phyloP scores from a whole-genome alignment of 352 stramenopile genomes.

The Globisporangium sylvaticum region DNA sequence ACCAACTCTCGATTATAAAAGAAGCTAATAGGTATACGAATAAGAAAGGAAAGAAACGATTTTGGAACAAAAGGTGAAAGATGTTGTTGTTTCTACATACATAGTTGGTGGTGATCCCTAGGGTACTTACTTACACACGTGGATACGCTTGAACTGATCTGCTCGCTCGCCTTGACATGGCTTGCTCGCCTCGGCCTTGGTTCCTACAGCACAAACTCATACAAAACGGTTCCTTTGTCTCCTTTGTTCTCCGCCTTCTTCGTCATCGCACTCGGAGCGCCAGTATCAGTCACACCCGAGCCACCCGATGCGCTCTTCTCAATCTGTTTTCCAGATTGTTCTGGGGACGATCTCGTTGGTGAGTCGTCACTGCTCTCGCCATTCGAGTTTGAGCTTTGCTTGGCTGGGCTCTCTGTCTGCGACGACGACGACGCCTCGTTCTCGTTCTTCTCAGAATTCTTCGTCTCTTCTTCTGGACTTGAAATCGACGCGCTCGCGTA shows the following conservation, averaged over 20 bases:
- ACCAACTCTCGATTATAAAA: neutral
- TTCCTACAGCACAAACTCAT: constrained; percentile 61
- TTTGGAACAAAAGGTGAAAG: neutral
- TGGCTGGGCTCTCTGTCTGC: neutral
- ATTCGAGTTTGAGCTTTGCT: neutral
- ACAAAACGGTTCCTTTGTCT: constrained; percentile 38
- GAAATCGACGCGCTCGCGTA: neutral
- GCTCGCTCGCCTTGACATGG: neutral
- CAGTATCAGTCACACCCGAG: neutral
- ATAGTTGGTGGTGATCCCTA: neutral
- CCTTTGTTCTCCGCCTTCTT: neutral
- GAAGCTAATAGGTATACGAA: neutral
- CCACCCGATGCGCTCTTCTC: neutral
- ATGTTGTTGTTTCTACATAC: neutral
- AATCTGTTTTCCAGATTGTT: neutral
- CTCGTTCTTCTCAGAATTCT: neutral
- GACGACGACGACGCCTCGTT: neutral
- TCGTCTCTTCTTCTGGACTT: neutral
- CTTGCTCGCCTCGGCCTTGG: neutral
- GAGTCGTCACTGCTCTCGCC: neutral
- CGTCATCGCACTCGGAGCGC: neutral
- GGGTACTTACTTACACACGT: neutral
- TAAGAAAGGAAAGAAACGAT: constrained; percentile 1
- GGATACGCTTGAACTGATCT: too few species aligned
- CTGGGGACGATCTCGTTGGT: neutral